These are phyloP conservation scores for Orbilia javanica DNA, from an alignment of 2,329 filamentous ascomycete genomes.

Conservation along the genomic window DNA sequence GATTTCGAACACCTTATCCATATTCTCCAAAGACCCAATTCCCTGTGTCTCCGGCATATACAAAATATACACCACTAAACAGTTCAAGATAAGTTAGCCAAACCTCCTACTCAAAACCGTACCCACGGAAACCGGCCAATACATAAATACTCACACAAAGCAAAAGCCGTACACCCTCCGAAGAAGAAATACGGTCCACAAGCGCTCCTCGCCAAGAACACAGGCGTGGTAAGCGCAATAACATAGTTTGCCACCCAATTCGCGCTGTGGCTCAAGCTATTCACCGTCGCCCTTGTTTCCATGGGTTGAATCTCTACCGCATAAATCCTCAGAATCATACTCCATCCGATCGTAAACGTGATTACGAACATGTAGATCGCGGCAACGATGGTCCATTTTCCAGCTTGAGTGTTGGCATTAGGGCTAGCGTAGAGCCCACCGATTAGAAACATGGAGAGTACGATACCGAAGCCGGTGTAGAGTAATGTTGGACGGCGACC, in stretches of 20 bases:
- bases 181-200: constrained; percentile 69
- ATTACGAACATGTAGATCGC: constrained; percentile 69
- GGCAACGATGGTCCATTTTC: constrained; percentile 69
- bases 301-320: constrained; percentile 72
- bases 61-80: constrained; percentile 44
- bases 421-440: constrained; percentile 69
- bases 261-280: constrained; percentile 69
- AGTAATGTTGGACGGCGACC: constrained; percentile 71
- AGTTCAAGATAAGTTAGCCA: not conserved
- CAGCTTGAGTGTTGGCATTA: constrained; percentile 65
- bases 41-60: constrained; percentile 57
- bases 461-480: constrained; percentile 69
- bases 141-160: constrained; percentile 61
- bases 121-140: too few relatives aligned
- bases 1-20: constrained; percentile 57
- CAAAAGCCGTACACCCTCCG: constrained; percentile 65
- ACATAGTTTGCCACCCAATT: constrained; percentile 70
- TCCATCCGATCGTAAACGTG: constrained; percentile 69
- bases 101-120: too few relatives aligned
- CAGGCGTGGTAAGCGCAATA: constrained; percentile 66
- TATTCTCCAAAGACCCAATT: constrained; percentile 55
- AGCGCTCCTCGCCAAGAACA: constrained; percentile 62
- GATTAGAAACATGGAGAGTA: constrained; percentile 70
- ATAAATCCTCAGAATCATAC: constrained; percentile 71
- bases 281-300: constrained; percentile 71